phyloP scores from a whole-genome alignment of 2,329 filamentous ascomycete species.

The Calonectria pseudoturangicola region DNA sequence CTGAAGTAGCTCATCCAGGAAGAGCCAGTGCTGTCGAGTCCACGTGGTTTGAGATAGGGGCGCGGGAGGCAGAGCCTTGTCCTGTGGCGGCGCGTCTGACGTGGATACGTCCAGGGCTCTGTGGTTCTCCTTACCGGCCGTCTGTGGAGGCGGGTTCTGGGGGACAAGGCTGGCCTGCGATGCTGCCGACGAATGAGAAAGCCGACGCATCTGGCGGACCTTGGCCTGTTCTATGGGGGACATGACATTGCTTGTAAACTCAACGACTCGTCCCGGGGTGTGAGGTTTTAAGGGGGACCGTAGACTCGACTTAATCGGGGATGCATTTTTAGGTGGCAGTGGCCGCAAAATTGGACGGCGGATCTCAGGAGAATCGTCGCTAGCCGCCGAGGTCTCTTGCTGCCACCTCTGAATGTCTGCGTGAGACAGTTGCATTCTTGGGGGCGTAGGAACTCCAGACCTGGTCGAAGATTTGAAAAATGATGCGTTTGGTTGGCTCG shows the following conservation, averaged over 20 bases:
- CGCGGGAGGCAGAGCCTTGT: slow-evolving; percentile 42
- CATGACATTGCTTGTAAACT: slow-evolving; percentile 72
- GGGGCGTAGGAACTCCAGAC: slow-evolving; percentile 59
- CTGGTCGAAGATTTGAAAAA: slow-evolving; percentile 62
- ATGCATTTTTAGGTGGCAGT: slow-evolving; percentile 70
- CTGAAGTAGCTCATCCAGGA: slow-evolving; percentile 71
- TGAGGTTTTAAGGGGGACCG: slow-evolving; percentile 75
- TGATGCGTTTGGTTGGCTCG: slow-evolving; percentile 58
- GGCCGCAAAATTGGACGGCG: slow-evolving; percentile 66
- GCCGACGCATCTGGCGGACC: slow-evolving; percentile 56
- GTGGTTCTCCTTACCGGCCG: slow-evolving; percentile 60
- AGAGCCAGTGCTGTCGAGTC: slow-evolving; percentile 72
- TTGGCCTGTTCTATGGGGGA: slow-evolving; percentile 66
- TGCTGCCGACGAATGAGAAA: slow-evolving; percentile 52
- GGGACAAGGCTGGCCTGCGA: slow-evolving; percentile 42
- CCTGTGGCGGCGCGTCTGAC: slow-evolving; percentile 54
- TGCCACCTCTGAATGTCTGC: slow-evolving; percentile 66
- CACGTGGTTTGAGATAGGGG: slow-evolving; percentile 66
- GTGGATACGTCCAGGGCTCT: slow-evolving; percentile 52
- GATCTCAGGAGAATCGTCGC: slow-evolving; percentile 62
- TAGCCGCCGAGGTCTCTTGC: slow-evolving; percentile 61
- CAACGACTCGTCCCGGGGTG: slow-evolving; percentile 75
- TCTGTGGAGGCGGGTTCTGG: slow-evolving; percentile 42
- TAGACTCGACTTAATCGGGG: slow-evolving; percentile 74
- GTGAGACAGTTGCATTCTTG: slow-evolving; percentile 64